Evolutionary conservation across 2,329 filamentous ascomycete species (phyloP).

Genomic region (Colletotrichum lupini): DNA sequence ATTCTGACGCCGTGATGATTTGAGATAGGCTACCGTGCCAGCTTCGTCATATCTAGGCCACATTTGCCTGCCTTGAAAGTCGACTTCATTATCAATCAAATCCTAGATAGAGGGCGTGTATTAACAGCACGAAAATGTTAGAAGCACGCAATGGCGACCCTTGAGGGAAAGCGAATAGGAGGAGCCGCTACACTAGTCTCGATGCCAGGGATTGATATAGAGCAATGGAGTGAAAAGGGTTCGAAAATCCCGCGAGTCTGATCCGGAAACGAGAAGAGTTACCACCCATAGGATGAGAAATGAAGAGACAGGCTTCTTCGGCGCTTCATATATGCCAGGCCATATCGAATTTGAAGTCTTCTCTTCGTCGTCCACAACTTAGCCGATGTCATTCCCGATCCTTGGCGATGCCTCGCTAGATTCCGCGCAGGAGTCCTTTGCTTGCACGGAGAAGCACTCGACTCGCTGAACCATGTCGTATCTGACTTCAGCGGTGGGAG

Average conservation of each 20-base stretch:
- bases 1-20: slow-evolving; percentile 51
- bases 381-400: background rate
- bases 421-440: background rate
- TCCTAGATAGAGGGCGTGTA: background rate
- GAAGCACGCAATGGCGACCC: slow-evolving; percentile 54
- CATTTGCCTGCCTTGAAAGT: background rate
- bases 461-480: slow-evolving; percentile 1
- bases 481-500: background rate
- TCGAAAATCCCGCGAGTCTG: too few species aligned
- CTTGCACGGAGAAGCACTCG: background rate
- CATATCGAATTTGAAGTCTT: background rate
- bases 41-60: background rate
- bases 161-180: slow-evolving; percentile 46
- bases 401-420: background rate
- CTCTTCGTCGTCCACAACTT: background rate
- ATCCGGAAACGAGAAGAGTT: too few species aligned
- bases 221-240: too few species aligned
- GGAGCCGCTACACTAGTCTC: background rate
- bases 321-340: background rate
- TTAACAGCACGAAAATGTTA: background rate
- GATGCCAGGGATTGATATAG: background rate
- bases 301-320: background rate
- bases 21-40: too few species aligned
- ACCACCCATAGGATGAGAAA: too few species aligned
- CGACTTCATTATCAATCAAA: slow-evolving; percentile 23